phyloP scores from a whole-genome alignment of 257 asterid genomes.

The Nicotiana undulata region DNA sequence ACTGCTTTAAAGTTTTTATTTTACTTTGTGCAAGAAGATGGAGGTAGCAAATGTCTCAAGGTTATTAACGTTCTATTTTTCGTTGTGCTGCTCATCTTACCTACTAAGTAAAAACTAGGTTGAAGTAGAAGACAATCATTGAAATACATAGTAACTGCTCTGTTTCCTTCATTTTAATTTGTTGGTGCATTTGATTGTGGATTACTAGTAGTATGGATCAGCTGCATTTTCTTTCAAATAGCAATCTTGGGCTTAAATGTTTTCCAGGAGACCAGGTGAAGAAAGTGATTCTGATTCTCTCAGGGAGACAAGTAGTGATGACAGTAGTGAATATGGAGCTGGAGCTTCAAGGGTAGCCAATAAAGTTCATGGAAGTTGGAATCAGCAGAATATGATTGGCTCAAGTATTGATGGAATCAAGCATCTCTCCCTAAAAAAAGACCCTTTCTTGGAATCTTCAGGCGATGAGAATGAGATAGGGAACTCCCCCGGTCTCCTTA shows the following conservation, averaged over 20 bases:
- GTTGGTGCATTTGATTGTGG: background rate
- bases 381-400: slow-evolving; percentile 24
- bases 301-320: slow-evolving; percentile 67
- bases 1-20: slow-evolving; percentile 1
- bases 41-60: background rate
- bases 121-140: background rate
- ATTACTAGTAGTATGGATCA: background rate
- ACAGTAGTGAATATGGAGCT: slow-evolving; percentile 49
- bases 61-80: background rate
- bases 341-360: slow-evolving; percentile 27
- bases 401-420: slow-evolving; percentile 26
- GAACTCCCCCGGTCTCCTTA: slow-evolving; percentile 58
- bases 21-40: background rate
- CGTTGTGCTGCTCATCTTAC: background rate
- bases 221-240: slow-evolving; percentile 2
- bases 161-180: background rate
- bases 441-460: slow-evolving; percentile 29
- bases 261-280: slow-evolving; percentile 66
- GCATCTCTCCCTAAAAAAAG: slow-evolving; percentile 27
- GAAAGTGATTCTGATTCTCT: slow-evolving; percentile 83
- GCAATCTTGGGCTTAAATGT: slow-evolving; percentile 4
- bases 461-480: slow-evolving; percentile 39
- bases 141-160: background rate
- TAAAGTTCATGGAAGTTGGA: slow-evolving; percentile 29
- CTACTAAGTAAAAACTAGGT: background rate